phyloP scores from a whole-genome alignment of 2,329 filamentous ascomycete species.

The Claviceps lovelessii region DNA sequence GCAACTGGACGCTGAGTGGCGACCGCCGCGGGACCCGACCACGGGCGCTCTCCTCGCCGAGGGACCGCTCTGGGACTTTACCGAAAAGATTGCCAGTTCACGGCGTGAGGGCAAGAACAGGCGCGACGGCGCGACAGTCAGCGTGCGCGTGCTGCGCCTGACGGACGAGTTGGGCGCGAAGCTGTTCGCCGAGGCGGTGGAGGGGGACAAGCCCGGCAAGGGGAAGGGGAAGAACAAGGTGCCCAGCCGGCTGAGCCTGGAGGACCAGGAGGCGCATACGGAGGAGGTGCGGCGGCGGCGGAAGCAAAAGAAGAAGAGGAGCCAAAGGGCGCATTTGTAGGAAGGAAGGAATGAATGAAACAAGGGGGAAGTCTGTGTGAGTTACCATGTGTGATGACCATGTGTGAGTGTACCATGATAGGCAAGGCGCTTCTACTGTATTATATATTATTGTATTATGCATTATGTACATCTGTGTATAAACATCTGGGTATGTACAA shows the following conservation, averaged over 20 bases:
- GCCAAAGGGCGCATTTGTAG: constrained; percentile 37
- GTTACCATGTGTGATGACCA: too few relatives aligned
- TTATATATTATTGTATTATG: too few relatives aligned
- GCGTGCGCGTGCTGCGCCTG: constrained; percentile 62
- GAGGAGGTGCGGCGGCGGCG: constrained; percentile 29
- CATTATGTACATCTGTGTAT: too few relatives aligned
- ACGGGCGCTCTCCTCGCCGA: constrained; percentile 50
- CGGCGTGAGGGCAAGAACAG: constrained; percentile 90
- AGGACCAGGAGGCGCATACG: constrained; percentile 33
- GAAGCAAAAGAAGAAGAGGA: constrained; percentile 33
- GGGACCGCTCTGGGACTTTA: constrained; percentile 82
- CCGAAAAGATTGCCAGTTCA: constrained; percentile 68
- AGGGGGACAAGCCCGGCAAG: constrained; percentile 22
- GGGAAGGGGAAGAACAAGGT: constrained; percentile 22
- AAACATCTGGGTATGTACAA: too few relatives aligned
- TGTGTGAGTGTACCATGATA: too few relatives aligned
- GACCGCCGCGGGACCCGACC: constrained; percentile 46
- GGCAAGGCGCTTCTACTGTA: too few relatives aligned
- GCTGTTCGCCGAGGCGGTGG: constrained; percentile 48
- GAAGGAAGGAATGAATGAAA: neutral
- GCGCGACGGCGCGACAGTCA: constrained; percentile 82
- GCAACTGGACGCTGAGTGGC: constrained; percentile 61
- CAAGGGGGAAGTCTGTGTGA: neutral
- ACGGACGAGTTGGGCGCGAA: constrained; percentile 58
- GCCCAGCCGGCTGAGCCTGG: constrained; percentile 31